Evolutionary conservation across 176 grass and related monocot species (phyloP), one percentile per base, ranked within the genome.

Genomic region (Leersia perrieri): DNA sequence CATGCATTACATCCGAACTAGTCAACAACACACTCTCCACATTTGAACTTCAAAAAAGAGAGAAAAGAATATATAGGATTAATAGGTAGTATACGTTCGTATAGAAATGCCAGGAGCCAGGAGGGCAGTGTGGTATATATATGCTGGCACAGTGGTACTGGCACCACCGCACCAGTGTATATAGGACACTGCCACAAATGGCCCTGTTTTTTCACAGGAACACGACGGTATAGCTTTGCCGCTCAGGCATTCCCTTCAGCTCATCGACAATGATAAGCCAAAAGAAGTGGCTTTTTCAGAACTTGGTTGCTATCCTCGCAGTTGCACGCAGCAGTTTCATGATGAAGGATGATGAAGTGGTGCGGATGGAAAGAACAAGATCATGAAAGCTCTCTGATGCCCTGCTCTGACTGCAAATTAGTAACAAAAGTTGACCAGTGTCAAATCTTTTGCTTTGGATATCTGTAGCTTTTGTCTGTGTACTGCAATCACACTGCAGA

Each of bases 251-350:
- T 55, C 72, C 55, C 72, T 73, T 78, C 83, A 53, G 45, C 66
- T 67, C 66, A 13, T 86, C 57, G 83, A 81, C 78, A 77, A 42
- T 77, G 73, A 82, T 86, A 85, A 78, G 66, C 78, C 78, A 89
- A 89, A 86, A 90, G 83, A 66, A 85, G 60, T 42, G 88, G 88
- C 78, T 82, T 89, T 89, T 89, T 78, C 82, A 89, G 77, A 29
- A 39, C 76, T 84, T 70, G 20, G 9, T 32, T 89, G 55, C 76
- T 53, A 70, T 15, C 76, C 75, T 68, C 66, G 72, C 66, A 15
- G 73, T 81, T 62, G 76, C 53, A 74, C 66, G 53, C 76, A 80
- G 34, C 20, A 71, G 61, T 66, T 74, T 41, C 82, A 85, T 85
- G 82, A 85, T 88, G 34, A 28, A 53, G 33, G 5, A 68, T 44